These are phyloP conservation scores for Solanum pinnatisectum DNA, from an alignment of 257 asterid species.

Conservation along the genomic window DNA sequence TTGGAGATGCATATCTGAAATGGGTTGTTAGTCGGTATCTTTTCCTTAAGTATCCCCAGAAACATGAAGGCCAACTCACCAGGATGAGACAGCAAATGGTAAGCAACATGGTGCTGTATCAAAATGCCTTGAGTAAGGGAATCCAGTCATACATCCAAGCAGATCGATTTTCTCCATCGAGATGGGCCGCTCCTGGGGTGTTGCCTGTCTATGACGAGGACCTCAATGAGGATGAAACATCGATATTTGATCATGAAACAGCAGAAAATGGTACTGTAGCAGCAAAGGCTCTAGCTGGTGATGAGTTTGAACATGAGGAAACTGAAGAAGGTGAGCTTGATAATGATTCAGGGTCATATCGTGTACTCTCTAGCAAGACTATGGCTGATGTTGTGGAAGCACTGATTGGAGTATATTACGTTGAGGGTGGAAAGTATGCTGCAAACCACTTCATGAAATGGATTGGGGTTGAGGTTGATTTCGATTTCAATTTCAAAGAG, in stretches of 20 bases:
- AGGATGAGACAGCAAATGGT: conserved; percentile 97
- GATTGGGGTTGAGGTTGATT: conserved; percentile 83
- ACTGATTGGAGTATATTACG: conserved; percentile 82
- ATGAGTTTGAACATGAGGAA: conserved; percentile 59
- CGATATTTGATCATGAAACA: conserved; percentile 39
- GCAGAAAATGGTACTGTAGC: conserved; percentile 10
- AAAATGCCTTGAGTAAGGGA: conserved; percentile 69
- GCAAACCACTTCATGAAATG: conserved; percentile 97
- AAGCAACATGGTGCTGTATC: conserved; percentile 82
- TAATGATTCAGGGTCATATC: conserved; percentile 86
- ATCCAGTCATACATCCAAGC: conserved; percentile 96
- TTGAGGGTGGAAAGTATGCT: conserved; percentile 86
- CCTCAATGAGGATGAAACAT: conserved; percentile 44
- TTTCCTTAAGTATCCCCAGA: conserved; percentile 84
- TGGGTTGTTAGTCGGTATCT: conserved; percentile 98
- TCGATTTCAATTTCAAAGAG: conserved; percentile 61
- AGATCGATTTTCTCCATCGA: conserved; percentile 94
- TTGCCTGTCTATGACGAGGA: conserved; percentile 96
- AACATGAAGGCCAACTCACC: conserved; percentile 98
- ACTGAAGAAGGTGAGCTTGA: conserved; percentile 97
- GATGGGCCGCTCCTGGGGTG: conserved; percentile 99
- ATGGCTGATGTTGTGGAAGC: conserved; percentile 99
- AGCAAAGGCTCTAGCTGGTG: conserved; percentile 19
- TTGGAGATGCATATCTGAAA: conserved; percentile 95
- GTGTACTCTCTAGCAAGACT: conserved; percentile 94